Evolutionary conservation across 2,329 filamentous ascomycete species (phyloP).

Genomic region (Fusarium sp.): DNA sequence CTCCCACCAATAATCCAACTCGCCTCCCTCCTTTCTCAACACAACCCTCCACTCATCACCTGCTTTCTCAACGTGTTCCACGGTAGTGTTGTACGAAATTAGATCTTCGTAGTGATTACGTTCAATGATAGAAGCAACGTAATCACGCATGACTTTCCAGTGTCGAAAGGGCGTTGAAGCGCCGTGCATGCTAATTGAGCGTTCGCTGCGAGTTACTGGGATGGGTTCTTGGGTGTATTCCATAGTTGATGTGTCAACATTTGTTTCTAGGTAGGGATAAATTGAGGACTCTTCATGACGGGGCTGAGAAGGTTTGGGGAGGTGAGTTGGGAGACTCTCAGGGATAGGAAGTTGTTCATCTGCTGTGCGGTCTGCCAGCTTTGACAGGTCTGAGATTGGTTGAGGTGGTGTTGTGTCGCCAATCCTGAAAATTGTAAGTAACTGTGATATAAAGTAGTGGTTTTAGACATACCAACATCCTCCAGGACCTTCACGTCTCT

Average conservation of each 20-base stretch:
- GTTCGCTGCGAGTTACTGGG: slow-evolving; percentile 51
- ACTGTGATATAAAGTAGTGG: neutral
- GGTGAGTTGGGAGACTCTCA: slow-evolving; percentile 58
- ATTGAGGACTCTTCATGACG: slow-evolving; percentile 69
- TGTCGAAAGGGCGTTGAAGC: slow-evolving; percentile 70
- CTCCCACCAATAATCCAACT: slow-evolving; percentile 70
- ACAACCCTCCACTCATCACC: slow-evolving; percentile 65
- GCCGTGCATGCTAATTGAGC: slow-evolving; percentile 59
- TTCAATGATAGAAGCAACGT: slow-evolving; percentile 64
- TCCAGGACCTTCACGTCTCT: slow-evolving; percentile 68
- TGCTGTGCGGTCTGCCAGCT: slow-evolving; percentile 61
- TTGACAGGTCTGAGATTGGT: slow-evolving; percentile 58
- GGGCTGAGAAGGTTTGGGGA: slow-evolving; percentile 56
- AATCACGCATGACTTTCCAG: slow-evolving; percentile 67
- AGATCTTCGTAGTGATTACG: slow-evolving; percentile 65
- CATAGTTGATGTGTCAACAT: slow-evolving; percentile 71
- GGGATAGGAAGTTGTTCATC: slow-evolving; percentile 63
- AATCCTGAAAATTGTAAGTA: slow-evolving; percentile 53
- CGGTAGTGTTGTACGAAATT: slow-evolving; percentile 68
- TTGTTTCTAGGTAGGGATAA: slow-evolving; percentile 74
- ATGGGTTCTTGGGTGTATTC: slow-evolving; percentile 69
- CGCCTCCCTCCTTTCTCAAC: slow-evolving; percentile 54
- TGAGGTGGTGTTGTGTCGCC: slow-evolving; percentile 54
- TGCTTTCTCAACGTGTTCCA: slow-evolving; percentile 67
- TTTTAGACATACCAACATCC: slow-evolving; percentile 67